These are phyloP conservation scores for Fusarium domesticum DNA, from an alignment of 2,329 filamentous ascomycete genomes.

Conservation along the genomic window DNA sequence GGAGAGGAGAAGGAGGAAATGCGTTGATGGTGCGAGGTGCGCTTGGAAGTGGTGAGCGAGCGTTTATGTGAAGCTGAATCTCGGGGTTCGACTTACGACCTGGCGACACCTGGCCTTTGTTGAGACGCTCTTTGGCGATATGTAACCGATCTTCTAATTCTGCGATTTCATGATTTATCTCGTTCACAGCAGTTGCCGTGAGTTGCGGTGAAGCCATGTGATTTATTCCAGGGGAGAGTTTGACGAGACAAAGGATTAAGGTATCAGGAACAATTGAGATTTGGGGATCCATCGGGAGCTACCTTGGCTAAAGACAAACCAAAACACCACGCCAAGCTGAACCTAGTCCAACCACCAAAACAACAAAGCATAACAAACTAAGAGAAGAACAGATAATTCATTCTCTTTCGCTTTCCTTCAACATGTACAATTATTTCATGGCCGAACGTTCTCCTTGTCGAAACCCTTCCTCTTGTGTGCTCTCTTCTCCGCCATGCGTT, in stretches of 20 bases:
- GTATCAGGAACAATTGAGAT: not conserved
- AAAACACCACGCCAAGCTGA: constrained; percentile 27
- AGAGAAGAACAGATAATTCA: constrained; percentile 18
- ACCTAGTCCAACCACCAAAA: constrained; percentile 4
- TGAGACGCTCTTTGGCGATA: constrained; percentile 45
- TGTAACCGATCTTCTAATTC: constrained; percentile 55
- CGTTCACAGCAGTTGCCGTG: constrained; percentile 22
- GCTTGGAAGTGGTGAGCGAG: constrained; percentile 11
- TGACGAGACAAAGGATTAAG: not conserved
- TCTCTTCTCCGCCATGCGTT: constrained; percentile 51
- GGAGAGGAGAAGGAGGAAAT: constrained; percentile 73
- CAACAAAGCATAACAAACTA: no score
- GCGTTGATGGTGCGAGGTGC: constrained; percentile 35
- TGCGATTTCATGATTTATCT: constrained; percentile 54
- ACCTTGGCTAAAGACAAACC: constrained; percentile 10
- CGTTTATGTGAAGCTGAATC: not conserved
- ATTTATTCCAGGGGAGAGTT: constrained; percentile 8
- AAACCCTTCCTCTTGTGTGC: constrained; percentile 31
- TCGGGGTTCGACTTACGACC: constrained; percentile 13
- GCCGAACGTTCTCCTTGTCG: constrained; percentile 53
- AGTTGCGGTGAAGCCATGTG: constrained; percentile 27
- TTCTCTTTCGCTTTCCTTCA: constrained; percentile 8
- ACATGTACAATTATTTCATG: constrained; percentile 24
- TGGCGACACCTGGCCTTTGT: constrained; percentile 21
- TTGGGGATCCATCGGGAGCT: not conserved